These are phyloP conservation scores for Linanthus parryae DNA, from an alignment of 148 eudicot species.

Conservation along the genomic window DNA sequence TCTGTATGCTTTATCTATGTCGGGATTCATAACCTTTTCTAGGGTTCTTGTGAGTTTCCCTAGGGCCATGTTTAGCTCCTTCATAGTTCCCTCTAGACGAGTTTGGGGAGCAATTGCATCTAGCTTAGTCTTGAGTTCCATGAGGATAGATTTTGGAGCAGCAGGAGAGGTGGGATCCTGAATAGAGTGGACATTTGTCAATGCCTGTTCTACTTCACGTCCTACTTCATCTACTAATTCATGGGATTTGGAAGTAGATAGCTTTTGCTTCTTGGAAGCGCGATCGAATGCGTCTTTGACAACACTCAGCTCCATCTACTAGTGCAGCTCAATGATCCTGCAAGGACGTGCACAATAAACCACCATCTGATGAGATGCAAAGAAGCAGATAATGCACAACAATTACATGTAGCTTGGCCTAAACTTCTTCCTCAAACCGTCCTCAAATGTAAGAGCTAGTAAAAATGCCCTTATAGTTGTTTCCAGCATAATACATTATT, in stretches of 20 bases:
- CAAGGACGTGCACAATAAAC: background rate
- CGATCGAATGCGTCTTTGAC: constrained; percentile 43
- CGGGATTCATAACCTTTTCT: constrained; percentile 34
- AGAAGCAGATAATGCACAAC: too few species aligned
- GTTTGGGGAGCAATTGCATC: constrained; percentile 13
- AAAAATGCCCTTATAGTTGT: too few species aligned
- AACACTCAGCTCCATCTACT: constrained; percentile 36
- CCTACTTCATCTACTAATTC: constrained; percentile 40
- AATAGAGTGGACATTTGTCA: constrained; percentile 27
- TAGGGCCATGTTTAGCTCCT: constrained; percentile 34
- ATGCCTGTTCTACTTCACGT: constrained; percentile 36
- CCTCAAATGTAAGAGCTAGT: too few species aligned
- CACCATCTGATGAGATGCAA: too few species aligned
- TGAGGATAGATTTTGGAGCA: constrained; percentile 26
- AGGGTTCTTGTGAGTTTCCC: constrained; percentile 33
- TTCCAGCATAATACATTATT: too few species aligned
- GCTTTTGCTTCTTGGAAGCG: constrained; percentile 45
- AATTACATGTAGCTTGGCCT: too few species aligned
- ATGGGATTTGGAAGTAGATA: constrained; percentile 35
- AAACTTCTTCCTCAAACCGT: too few species aligned
- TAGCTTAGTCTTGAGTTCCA: constrained; percentile 37
- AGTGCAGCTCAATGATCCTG: constrained; percentile 10
- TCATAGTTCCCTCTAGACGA: constrained; percentile 30
- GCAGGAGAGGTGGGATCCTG: constrained; percentile 12
- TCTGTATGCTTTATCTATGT: constrained; percentile 39